Base-by-base conservation (phyloP, 495 filamentous ascomycete species). In the Tetracladium marchalianum region DNA sequence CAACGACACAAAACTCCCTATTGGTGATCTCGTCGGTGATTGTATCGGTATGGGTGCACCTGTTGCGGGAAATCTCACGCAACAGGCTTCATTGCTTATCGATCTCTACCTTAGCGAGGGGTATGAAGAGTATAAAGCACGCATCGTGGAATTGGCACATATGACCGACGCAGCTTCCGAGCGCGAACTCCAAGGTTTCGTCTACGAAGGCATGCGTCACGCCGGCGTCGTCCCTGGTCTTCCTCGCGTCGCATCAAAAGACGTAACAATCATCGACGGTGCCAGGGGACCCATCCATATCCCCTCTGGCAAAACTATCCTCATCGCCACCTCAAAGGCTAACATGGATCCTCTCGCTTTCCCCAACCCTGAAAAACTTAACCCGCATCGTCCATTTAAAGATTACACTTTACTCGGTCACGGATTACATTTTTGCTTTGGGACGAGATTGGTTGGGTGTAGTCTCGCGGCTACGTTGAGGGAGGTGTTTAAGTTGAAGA, bases 31-130 rank as follows among this genome's bases (percentile, higher is more conserved):
- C 31, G 63, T 63, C 40, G 50, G 53, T 1, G 50, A 56, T 31
- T 56, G 53, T 27, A 50, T 52, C 11, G 50, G 78, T 77, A 10
- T 90, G 81, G 62, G 58, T 8, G 64, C 69, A 6, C 56, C 64
- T 15, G 76, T 87, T 5, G 76, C 85, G 1, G 76, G 85, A 2
- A 87, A 77, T 55, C 80, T 90, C 51, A 78, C 73, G 2, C 82
- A 87, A 58, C 73, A 81, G 49, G 82, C 90, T 53, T 82, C 85
- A 9, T 83, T 87, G 59, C 73, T 87, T 8, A 73, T 90, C 13
- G 86, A 93, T 56, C 87, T 81, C 66, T 93, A 84, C 66, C 69
- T 87, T 19, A 73, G 71, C 0, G 66, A 72, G 7, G 77, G 78
- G 47, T 69, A 72, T 38, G 45, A 53, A 34, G 31, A 63, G 18